Evolutionary conservation across 805 yeast species (phyloP).

Genomic region (Starmera pachycereana): DNA sequence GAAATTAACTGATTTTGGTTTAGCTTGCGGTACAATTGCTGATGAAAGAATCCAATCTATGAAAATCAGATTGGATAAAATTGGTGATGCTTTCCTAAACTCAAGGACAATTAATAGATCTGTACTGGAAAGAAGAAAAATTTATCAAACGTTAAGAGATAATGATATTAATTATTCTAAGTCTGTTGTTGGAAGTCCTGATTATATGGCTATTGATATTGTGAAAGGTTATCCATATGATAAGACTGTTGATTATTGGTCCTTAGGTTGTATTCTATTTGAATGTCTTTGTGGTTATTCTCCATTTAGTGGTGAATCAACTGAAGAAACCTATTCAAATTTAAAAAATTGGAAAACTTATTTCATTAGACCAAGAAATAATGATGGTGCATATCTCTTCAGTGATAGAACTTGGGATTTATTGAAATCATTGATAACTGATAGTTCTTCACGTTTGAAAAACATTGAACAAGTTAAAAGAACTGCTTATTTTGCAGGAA

Average conservation of each 20-base stretch:
- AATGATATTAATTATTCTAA: slow-evolving; percentile 78
- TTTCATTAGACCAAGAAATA: slow-evolving; percentile 81
- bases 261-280: slow-evolving; percentile 92
- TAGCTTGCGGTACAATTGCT: slow-evolving; percentile 94
- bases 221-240: slow-evolving; percentile 81
- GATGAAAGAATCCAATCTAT: slow-evolving; percentile 88
- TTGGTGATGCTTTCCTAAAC: slow-evolving; percentile 62
- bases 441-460: slow-evolving; percentile 64
- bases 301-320: slow-evolving; percentile 88
- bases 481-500: slow-evolving; percentile 76
- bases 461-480: slow-evolving; percentile 72
- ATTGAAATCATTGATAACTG: slow-evolving; percentile 68
- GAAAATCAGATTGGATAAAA: slow-evolving; percentile 59
- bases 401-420: slow-evolving; percentile 95
- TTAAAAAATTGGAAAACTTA: slow-evolving; percentile 88
- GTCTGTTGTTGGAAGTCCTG: slow-evolving; percentile 97
- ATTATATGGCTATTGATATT: slow-evolving; percentile 97
- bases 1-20: slow-evolving; percentile 90
- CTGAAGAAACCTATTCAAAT: slow-evolving; percentile 92
- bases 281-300: slow-evolving; percentile 96
- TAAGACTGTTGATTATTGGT: slow-evolving; percentile 97
- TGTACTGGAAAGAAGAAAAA: slow-evolving; percentile 75
- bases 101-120: slow-evolving; percentile 47
- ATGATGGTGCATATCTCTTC: slow-evolving; percentile 84
- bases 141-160: slow-evolving; percentile 71